Conservation (phyloP, 805 yeast species). For the Candida montana region DNA sequence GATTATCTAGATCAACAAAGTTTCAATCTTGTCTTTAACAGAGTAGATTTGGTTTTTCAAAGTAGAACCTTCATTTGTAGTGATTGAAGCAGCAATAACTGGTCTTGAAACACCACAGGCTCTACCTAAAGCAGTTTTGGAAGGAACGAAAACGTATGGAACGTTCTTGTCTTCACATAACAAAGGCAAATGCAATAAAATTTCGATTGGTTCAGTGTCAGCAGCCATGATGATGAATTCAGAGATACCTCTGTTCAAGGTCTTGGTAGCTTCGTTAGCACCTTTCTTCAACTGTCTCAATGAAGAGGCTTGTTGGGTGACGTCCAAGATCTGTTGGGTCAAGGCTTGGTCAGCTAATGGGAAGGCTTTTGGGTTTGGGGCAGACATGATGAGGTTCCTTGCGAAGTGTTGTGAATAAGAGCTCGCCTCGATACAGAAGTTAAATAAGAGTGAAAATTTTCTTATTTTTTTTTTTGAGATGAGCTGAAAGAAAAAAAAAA, state of each 20-base stretch:
- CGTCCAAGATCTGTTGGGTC: slow-evolving; percentile 94
- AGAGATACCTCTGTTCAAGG: slow-evolving; percentile 98
- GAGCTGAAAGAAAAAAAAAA: too few species aligned
- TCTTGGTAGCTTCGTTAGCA: slow-evolving; percentile 99
- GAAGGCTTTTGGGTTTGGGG: slow-evolving; percentile 97
- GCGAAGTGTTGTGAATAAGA: slow-evolving; percentile 24
- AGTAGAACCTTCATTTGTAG: slow-evolving; percentile 97
- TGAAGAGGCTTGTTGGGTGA: slow-evolving; percentile 96
- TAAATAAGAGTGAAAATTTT: neutral
- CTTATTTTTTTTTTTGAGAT: too few species aligned
- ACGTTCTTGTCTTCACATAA: slow-evolving; percentile 99
- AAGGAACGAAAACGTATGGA: slow-evolving; percentile 97
- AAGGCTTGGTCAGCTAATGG: slow-evolving; percentile 96
- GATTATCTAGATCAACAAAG: slow-evolving; percentile 70
- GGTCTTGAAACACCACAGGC: slow-evolving; percentile 99
- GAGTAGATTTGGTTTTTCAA: slow-evolving; percentile 95
- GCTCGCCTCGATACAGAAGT: slow-evolving; percentile 25
- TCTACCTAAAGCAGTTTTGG: slow-evolving; percentile 98
- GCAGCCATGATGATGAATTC: slow-evolving; percentile 99
- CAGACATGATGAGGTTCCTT: slow-evolving; percentile 64
- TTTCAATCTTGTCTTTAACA: slow-evolving; percentile 98
- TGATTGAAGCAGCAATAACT: slow-evolving; percentile 96
- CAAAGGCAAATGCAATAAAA: slow-evolving; percentile 92
- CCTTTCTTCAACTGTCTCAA: slow-evolving; percentile 99
- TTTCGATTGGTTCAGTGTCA: slow-evolving; percentile 98